Evolutionary conservation across 2,329 filamentous ascomycete genomes (phyloP), one percentile per base, ranked within the genome.

Genomic region (Fusarium nanum): DNA sequence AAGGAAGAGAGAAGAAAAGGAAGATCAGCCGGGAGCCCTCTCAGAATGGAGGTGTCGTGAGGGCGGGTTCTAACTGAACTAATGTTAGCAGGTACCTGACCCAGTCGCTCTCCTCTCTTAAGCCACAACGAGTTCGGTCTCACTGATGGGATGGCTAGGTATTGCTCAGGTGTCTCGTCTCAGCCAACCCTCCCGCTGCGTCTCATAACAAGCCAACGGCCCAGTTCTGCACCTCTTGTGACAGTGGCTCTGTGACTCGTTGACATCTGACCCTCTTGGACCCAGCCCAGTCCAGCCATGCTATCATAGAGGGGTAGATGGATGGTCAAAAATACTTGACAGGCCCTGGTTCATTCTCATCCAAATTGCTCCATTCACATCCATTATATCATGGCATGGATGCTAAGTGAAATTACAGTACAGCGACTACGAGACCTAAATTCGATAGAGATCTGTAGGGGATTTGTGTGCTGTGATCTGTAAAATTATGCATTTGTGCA

Each of bases 241-340:
- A 71, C 64, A 71, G 64, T 71, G 59, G 55, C 52, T 71, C 60
- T 71, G 68, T 68, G 68, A 71, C 68, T 71, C 56, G 68, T 57
- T 50, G 64, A 61, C 68, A 71, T 71, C 64, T 71, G 68, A 71
- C 68, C 68, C 59, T 71, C 55, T 56, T 64, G 41, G 52, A 40
- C 49, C 61, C 48, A 62, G 58, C 52, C 32, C 20, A 44, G 41
- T 44, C n/a, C 30, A 56, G 40, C 20, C 54, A 56, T 62, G 32
- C 30, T 49, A 22, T 16, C 54, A 56, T 56, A 30, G 49, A 58
- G 50, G 61, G 60, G 48, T 40, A 32, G 34, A 65, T 37, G 18
- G 34, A 37, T 37, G 18, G 18, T 37, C 5, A n/a, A 37, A 37
- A n/a, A 37, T 37, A 37, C 34, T 37, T 18, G 34, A 37, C 34